A percentile compares a stretch with the other conserved stretches of the same genome.
phyloP scores from a whole-genome alignment of 202 grass and related monocot genomes.

The Digitaria exilis region DNA sequence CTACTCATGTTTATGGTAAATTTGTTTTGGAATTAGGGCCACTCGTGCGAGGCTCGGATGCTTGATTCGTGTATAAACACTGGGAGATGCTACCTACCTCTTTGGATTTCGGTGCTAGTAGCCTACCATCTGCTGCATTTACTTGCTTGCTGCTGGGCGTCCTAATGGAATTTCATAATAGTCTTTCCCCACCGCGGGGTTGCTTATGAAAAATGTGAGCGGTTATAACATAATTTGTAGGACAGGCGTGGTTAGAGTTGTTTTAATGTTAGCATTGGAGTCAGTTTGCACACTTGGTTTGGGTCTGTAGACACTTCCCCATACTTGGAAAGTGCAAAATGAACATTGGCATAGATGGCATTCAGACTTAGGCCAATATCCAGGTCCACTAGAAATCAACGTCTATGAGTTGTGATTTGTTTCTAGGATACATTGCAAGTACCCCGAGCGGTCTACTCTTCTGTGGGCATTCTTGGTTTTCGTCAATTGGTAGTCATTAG shows the following conservation, averaged over 20 bases:
- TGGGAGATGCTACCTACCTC: not conserved
- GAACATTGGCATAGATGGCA: not conserved
- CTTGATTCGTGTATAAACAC: not conserved
- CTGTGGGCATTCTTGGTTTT: not conserved
- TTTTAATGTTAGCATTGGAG: not conserved
- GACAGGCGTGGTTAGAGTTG: not conserved
- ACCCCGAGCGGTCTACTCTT: not conserved
- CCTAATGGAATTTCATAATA: not conserved
- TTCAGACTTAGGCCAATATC: too few relatives aligned
- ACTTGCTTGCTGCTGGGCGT: too few relatives aligned
- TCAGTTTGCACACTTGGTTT: not conserved
- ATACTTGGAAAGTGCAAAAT: not conserved
- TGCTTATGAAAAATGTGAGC: not conserved
- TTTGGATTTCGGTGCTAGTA: not conserved
- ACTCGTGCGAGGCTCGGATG: not conserved
- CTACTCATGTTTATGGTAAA: not conserved
- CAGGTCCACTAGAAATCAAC: too few relatives aligned
- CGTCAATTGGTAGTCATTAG: not conserved
- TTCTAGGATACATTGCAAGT: not conserved
- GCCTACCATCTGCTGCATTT: not conserved
- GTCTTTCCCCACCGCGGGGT: not conserved
- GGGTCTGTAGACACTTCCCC: not conserved
- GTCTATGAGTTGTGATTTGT: too few relatives aligned
- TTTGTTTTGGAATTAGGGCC: not conserved
- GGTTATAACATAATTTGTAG: not conserved